A percentile compares a stretch with the other conserved stretches of the same genome.
Evolutionary conservation across 495 filamentous ascomycete genomes (phyloP).

Genomic region (Saxophila tyrrhenica): DNA sequence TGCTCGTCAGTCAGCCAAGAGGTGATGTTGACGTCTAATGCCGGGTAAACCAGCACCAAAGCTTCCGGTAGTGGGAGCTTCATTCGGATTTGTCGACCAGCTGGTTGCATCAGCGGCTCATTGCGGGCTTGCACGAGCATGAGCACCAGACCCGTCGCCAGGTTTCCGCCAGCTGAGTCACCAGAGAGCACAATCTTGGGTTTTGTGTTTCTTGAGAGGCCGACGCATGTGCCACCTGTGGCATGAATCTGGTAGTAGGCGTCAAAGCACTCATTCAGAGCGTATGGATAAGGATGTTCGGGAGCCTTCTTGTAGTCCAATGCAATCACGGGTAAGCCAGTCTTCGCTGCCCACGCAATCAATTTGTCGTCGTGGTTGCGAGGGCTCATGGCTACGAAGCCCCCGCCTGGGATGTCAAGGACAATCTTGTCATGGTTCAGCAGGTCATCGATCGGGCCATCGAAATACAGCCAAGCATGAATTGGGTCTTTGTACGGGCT

Average conservation of each 20-base stretch:
- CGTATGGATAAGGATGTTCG: conserved; percentile 90
- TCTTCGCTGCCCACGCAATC: conserved; percentile 75
- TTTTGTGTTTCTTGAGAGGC: conserved; percentile 56
- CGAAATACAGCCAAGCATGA: conserved; percentile 85
- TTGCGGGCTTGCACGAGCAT: conserved; percentile 64
- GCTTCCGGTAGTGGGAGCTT: conserved; percentile 68
- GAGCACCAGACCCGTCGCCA: conserved; percentile 68
- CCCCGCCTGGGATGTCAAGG: conserved; percentile 85
- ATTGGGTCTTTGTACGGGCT: conserved; percentile 76
- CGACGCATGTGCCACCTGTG: conserved; percentile 68
- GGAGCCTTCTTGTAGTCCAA: conserved; percentile 92
- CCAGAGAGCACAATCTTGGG: conserved; percentile 77
- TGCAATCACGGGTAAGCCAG: conserved; percentile 74
- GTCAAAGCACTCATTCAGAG: conserved; percentile 91
- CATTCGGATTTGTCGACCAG: conserved; percentile 6
- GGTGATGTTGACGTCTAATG: conserved; percentile 89
- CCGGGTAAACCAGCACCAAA: conserved; percentile 76
- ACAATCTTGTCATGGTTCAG: conserved; percentile 70
- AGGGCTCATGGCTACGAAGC: conserved; percentile 92
- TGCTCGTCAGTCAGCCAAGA: conserved; percentile 99
- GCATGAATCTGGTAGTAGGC: conserved; percentile 73
- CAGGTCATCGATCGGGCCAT: conserved; percentile 69
- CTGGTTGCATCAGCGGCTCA: not conserved
- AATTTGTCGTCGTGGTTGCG: conserved; percentile 86
- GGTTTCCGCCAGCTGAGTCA: conserved; percentile 86